Evolutionary conservation across 768 basidiomycete genomes (phyloP), one percentile per base, ranked within the genome.

Genomic region (Russula abietina): DNA sequence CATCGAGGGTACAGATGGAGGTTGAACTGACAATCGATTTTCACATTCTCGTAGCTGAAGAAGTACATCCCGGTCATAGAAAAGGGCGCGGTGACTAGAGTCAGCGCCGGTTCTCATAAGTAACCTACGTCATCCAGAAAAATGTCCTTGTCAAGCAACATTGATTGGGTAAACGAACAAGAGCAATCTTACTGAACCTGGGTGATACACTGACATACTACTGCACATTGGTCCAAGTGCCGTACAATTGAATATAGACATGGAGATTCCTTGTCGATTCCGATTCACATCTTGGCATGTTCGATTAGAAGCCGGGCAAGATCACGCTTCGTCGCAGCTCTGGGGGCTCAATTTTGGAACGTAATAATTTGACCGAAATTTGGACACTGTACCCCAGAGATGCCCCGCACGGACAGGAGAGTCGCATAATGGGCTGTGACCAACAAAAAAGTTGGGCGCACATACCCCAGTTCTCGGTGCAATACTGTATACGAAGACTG

Each of bases 21-120:
- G 78, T 51, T 87, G 84, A 85, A 74, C 78, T 43, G 79, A 85
- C 66, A 75, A 82, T 71, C 85, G 84, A 17, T 69, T 16, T 17
- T 28, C 8, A 17, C 24, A 28, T 49, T 28, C 48, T 33, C 19
- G 26, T 30, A 26, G 12, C 56, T 43, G 22, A 46, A 46, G 45
- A 22, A 46, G 45, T 19, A 16, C 16, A n/a, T 12, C 36, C 51
- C 22, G 33, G 57, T 45, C 26, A 46, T 53, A 38, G 36, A 46
- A n/a, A 59, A n/a, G 7, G 2, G 16, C 14, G 19, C 32, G 43
- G 51, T 28, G 36, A 48, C 26, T 17, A 38, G 45, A n/a, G 46
- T 49, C 8, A 26, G 36, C 46, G 39, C 48, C 32, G 51, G 41
- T 11, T 45, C 41, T n/a, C 43, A 5, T 36, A 1, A 6, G 36